Conservation (phyloP, 1,284 basidiomycete genomes). For the Rhizopogon hawkerae region DNA sequence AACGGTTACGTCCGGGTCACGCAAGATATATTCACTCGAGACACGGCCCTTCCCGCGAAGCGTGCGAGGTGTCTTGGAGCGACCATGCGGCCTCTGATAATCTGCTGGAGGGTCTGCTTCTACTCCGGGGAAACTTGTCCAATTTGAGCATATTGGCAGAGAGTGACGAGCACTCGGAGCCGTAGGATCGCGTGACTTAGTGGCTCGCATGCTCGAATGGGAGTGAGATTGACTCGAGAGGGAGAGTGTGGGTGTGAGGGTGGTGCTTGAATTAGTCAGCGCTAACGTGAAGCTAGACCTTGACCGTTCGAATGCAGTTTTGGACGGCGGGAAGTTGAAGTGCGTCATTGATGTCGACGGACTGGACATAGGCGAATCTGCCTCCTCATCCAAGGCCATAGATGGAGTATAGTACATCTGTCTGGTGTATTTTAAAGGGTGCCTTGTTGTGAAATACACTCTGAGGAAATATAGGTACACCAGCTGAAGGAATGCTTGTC, state of each 20-base stretch:
- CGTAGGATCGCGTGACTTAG: not conserved
- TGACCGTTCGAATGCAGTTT: slow-evolving; percentile 17
- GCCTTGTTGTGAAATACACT: slow-evolving; percentile 13
- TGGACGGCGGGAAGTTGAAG: slow-evolving; percentile 12
- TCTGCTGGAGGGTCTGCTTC: not conserved
- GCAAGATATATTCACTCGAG: slow-evolving; percentile 7
- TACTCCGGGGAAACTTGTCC: not conserved
- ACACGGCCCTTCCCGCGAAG: slow-evolving; percentile 21
- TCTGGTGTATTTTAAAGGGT: slow-evolving; percentile 12
- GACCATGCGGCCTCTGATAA: slow-evolving; percentile 2
- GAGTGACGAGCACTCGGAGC: not conserved
- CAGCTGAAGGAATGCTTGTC: slow-evolving; percentile 21
- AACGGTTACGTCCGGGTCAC: slow-evolving; percentile 6
- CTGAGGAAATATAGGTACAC: slow-evolving; percentile 26
- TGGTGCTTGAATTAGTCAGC: slow-evolving; percentile 22
- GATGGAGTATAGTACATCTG: slow-evolving; percentile 15
- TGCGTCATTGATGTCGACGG: slow-evolving; percentile 11
- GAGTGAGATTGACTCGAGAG: slow-evolving; percentile 21
- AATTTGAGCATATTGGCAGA: not conserved
- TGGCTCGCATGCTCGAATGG: slow-evolving; percentile 8
- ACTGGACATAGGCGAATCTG: slow-evolving; percentile 14
- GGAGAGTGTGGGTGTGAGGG: slow-evolving; percentile 20
- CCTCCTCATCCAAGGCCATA: slow-evolving; percentile 18
- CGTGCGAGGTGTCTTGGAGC: slow-evolving; percentile 7
- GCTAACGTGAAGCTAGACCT: slow-evolving; percentile 20